Base-by-base conservation (phyloP, 345 rosid species). In the Corchorus olitorius region DNA sequence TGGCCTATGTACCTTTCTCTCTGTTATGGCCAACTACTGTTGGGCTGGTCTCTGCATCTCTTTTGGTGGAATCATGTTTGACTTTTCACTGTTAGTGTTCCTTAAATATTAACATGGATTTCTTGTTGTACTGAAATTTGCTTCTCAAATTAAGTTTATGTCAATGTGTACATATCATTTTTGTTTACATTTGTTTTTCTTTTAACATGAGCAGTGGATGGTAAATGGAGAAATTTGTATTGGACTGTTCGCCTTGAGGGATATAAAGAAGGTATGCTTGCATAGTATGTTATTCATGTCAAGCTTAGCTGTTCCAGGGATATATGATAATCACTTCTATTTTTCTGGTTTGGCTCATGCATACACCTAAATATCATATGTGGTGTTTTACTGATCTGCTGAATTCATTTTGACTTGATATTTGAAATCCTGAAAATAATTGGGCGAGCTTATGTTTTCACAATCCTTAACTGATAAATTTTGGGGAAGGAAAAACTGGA, bases 201-300 rank as follows among this genome's bases (percentile, higher is more conserved):
- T 71, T 50, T 76, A 78, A 75, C 59, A 19, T 75, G 81, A 64
- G 79, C 97, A 95, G 99, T 96, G 99, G 99, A 90, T 96, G 91
- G 98, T 96, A 79, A 93, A 96, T 82, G 99, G 99, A 79, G 99
- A 96, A 87, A 93, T 96, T 79, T 96, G 98, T 69, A 92, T 96
- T 60, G 99, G 99, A 72, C 80, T 96, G 74, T 96, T 96, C 88
- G 94, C 99, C 33, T 70, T 93, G 77, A 86, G 91, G 86, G 94
- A 91, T 80, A 92, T 96, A 69, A 91, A 86, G 80, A 85, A 91
- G 98, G 98, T 96, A 87, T 48, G 87, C 70, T 65, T 58, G 52
- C 69, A 64, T 45, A 58, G 3, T 65, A 11, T 27, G 14, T 46
- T 55, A 22, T 39, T 73, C 20, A 65, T 55, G 65, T 35, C 65